Base-by-base conservation (phyloP, 2,329 filamentous ascomycete genomes). In the Ophiostoma montium region DNA sequence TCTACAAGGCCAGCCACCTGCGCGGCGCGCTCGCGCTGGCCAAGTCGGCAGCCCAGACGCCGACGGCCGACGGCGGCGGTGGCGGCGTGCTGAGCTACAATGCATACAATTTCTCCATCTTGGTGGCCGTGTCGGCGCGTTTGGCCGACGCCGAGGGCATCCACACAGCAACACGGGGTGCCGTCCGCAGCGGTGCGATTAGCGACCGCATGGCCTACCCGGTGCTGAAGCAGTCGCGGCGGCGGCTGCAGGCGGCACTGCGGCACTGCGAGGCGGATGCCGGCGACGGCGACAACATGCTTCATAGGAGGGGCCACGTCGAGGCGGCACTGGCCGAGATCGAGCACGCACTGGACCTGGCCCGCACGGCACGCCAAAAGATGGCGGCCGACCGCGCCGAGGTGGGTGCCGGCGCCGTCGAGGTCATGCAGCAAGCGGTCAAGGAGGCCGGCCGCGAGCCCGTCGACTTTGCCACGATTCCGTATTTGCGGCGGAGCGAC, bases 381-480 rank as follows among this genome's bases (percentile, higher is more conserved):
- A 47, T 62, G 16, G 42, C 43, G 5, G 30, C 32, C 1, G 56
- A 62, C 46, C 55, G 52, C 8, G 48, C 41, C 33, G 21, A 41
- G 23, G 36, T 65, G 15, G 56, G 59, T 39, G 27, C 16, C 10
- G 54, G 54, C 33, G 54, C 58, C 2, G 23, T 65, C 3, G 35
- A 50, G 13, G 61, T 65, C 15, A 63, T 65, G 62, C 54, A 50
- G 50, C 50, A 55, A 43, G 61, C 61, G 7, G 62, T 60, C 11
- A 42, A 56, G 12, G 60, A 62, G 35, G 58, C 58, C 2, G 56
- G 56, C 8, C 32, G 48, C 27, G 35, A 32, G 21, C 51, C 54
- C 15, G 58, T 58, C 5, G 54, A 60, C 21, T 57, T 59, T 49
- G 53, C 46, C 13, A 43, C 50, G 27, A 31, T 42, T n/a, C 47